Conservation (phyloP, 2,329 filamentous ascomycete species). For the Neopestalotiopsis rosae region DNA sequence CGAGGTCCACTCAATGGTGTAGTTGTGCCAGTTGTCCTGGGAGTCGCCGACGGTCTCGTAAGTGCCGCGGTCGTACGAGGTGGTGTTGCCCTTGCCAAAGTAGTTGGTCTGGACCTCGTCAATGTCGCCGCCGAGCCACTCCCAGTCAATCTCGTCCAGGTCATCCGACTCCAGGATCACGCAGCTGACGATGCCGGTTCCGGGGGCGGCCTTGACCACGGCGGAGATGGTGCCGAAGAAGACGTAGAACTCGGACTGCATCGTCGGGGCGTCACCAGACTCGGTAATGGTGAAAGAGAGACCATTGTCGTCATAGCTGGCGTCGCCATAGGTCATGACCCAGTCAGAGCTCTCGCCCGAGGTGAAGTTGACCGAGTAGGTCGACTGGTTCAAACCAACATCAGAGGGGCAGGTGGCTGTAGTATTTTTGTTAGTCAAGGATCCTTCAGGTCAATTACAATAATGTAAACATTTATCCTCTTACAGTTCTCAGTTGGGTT, state of each 20-base stretch:
- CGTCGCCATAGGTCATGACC: constrained; percentile 11
- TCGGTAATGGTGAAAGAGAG: constrained; percentile 56
- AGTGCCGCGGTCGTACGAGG: constrained; percentile 57
- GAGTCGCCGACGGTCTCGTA: constrained; percentile 52
- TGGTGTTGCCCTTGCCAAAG: constrained; percentile 64
- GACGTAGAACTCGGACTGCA: constrained; percentile 73
- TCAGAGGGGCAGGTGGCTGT: constrained; percentile 61
- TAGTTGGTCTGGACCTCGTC: constrained; percentile 74
- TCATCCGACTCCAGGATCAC: constrained; percentile 73
- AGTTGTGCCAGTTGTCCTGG: constrained; percentile 57
- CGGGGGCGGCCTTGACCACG: constrained; percentile 69
- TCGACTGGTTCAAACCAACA: constrained; percentile 63
- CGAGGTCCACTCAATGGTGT: constrained; percentile 62
- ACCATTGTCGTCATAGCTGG: constrained; percentile 17
- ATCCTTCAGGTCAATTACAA: too few relatives aligned
- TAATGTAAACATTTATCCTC: background rate
- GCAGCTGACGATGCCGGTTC: constrained; percentile 74
- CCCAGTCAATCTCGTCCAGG: constrained; percentile 78
- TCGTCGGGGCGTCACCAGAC: constrained; percentile 58
- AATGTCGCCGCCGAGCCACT: constrained; percentile 71
- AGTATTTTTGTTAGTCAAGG: background rate
- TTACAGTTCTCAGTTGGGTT: constrained; percentile 17
- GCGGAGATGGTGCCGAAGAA: constrained; percentile 77
- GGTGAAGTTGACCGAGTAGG: constrained; percentile 61
- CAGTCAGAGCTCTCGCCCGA: constrained; percentile 55